Percentiles rank a stretch among this genome's conserved stretches.
Evolutionary conservation across 208 protist species (phyloP).

Genomic region (Strigomonas galati): DNA sequence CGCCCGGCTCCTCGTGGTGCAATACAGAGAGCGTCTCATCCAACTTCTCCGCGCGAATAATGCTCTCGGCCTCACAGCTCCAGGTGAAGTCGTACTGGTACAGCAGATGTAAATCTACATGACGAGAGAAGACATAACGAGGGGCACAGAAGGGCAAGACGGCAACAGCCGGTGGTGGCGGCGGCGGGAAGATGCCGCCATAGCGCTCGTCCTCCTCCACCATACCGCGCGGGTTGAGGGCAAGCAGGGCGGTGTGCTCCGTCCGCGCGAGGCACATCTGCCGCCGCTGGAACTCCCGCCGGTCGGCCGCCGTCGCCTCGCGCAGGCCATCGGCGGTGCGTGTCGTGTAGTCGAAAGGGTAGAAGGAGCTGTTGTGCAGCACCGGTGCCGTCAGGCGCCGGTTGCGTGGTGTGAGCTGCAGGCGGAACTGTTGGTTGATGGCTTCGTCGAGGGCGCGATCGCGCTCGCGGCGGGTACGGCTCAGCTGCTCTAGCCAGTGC

Average conservation of each 20-base stretch:
- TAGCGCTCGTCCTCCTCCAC: slow-evolving; percentile 45
- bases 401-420: slow-evolving; percentile 18
- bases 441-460: slow-evolving; percentile 24
- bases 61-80: slow-evolving; percentile 18
- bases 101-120: slow-evolving; percentile 49
- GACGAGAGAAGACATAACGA: slow-evolving; percentile 69
- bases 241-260: slow-evolving; percentile 44
- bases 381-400: slow-evolving; percentile 21
- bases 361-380: slow-evolving; percentile 44
- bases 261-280: slow-evolving; percentile 53
- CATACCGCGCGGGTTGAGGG: slow-evolving; percentile 48
- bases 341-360: slow-evolving; percentile 47
- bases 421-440: slow-evolving; percentile 17
- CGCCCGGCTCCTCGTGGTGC: slow-evolving; percentile 22
- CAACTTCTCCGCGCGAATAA: slow-evolving; percentile 26
- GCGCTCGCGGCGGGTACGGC: slow-evolving; percentile 7
- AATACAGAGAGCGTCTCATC: slow-evolving; percentile 49
- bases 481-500: slow-evolving; percentile 14
- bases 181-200: slow-evolving; percentile 26
- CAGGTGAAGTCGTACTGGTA: slow-evolving; percentile 61
- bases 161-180: slow-evolving; percentile 43
- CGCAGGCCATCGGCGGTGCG: slow-evolving; percentile 22
- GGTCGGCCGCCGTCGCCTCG: slow-evolving; percentile 30
- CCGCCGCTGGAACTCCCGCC: slow-evolving; percentile 47
- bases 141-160: slow-evolving; percentile 70